Evolutionary conservation across 306 rosid genomes (phyloP).

Genomic region (Leucaena leucocephala): DNA sequence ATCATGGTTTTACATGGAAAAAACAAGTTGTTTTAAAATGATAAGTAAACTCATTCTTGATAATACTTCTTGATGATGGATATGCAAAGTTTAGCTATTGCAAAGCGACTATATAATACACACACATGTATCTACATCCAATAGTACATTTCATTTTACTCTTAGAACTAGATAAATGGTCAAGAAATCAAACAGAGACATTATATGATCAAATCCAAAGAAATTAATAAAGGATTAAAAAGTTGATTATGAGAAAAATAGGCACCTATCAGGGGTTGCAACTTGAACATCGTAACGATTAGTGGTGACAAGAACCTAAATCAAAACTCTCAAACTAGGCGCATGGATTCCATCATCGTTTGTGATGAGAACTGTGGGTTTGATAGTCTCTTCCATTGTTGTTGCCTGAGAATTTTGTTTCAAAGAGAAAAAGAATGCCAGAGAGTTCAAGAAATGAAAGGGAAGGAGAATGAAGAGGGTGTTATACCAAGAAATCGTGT

Average conservation of each 20-base stretch:
- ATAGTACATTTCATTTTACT: not conserved
- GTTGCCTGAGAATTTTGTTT: not conserved
- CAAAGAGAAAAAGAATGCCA: not conserved
- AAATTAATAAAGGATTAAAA: not conserved
- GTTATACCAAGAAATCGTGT: not conserved
- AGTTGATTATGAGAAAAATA: not conserved
- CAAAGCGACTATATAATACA: not conserved
- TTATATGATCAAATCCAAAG: not conserved
- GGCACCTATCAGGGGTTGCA: conserved; percentile 83
- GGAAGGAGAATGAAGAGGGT: not conserved
- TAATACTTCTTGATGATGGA: not conserved
- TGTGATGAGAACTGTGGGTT: conserved; percentile 68
- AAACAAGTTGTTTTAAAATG: not conserved
- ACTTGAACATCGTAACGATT: conserved; percentile 62
- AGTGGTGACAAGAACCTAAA: conserved; percentile 63
- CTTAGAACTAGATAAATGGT: not conserved
- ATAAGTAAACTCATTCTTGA: not conserved
- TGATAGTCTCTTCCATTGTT: conserved; percentile 49
- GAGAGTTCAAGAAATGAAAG: not conserved
- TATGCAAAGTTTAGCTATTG: not conserved
- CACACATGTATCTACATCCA: not conserved
- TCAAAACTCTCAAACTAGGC: conserved; percentile 78
- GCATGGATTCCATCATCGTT: conserved; percentile 97
- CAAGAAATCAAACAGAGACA: not conserved
- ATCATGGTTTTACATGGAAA: not conserved